Base-by-base conservation (phyloP, 768 basidiomycete species). In the Leccinum fibrillosum region DNA sequence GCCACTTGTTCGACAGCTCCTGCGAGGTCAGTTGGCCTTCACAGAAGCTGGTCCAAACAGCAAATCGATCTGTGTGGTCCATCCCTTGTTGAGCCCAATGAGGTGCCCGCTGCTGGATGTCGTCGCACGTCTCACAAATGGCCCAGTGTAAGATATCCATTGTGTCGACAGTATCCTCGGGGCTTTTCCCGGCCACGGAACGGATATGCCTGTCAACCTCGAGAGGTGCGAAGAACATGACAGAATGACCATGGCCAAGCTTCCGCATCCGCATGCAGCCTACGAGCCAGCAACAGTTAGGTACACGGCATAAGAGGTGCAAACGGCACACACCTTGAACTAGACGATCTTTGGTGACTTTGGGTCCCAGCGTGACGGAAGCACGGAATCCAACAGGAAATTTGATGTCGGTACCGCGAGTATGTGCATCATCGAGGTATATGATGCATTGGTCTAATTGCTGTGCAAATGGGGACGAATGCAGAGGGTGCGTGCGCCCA, bases 211-310 rank as follows among this genome's bases (percentile, higher is more conserved):
- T 62, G 55, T 78, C 75, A 6, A 81, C 69, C 47, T 82, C 82
- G 66, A 66, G 66, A n/a, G 81, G 76, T 2, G 79, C 80, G 47
- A 79, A 78, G 60, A 83, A 82, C 57, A 78, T 68, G 25, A 81
- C 63, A 3, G 81, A 77, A 56, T 83, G 82, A 0, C 76, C 77
- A 12, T 69, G 64, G 12, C 82, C 82, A 0, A 83, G 73, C 61
- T 75, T 75, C 13, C 82, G 74, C 81, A 83, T 81, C 9, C 82
- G 72, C 82, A 82, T 83, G 52, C 82, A 82, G 4, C 80, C 81
- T 82, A 12, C 68, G 66, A 1, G 12, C 13, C 19, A 19, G 2
- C 9, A n/a, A 25, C 15, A 11, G 8, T 15, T 67, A 63, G 51
- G 48, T 47, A n/a, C n/a, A 6, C 11, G 42, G 11, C 10, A 1